Conservation (phyloP, 257 asterid genomes). For the Plantago ovata region DNA sequence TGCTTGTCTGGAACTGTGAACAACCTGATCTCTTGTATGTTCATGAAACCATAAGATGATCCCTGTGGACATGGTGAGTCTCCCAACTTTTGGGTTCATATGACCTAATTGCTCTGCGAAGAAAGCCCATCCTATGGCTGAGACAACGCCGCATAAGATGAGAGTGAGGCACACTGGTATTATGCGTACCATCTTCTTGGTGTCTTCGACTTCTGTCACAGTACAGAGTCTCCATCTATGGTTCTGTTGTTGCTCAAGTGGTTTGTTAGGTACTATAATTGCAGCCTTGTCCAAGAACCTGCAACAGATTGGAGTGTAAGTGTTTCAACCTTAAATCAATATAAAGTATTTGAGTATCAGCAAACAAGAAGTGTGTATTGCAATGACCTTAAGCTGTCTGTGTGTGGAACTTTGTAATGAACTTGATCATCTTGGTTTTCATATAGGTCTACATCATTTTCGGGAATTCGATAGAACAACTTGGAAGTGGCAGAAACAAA, state of each 20-base stretch:
- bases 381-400: slow-evolving; percentile 28
- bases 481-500: slow-evolving; percentile 31
- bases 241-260: slow-evolving; percentile 30
- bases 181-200: slow-evolving; percentile 35
- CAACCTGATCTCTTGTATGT: slow-evolving; percentile 21
- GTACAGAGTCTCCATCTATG: slow-evolving; percentile 35
- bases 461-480: slow-evolving; percentile 9
- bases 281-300: slow-evolving; percentile 54
- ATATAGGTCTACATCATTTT: slow-evolving; percentile 21
- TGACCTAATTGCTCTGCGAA: slow-evolving; percentile 33
- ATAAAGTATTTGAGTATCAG: too few species aligned
- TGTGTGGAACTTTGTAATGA: slow-evolving; percentile 13
- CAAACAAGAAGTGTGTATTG: too few species aligned
- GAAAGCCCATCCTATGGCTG: slow-evolving; percentile 43
- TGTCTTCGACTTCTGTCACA: slow-evolving; percentile 48
- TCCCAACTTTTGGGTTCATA: slow-evolving; percentile 29
- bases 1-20: slow-evolving; percentile 16
- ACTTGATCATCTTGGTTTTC: slow-evolving; percentile 9
- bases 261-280: slow-evolving; percentile 17
- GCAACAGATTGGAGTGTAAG: too few species aligned
- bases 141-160: slow-evolving; percentile 38
- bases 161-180: slow-evolving; percentile 38
- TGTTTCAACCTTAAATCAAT: too few species aligned
- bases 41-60: slow-evolving; percentile 31
- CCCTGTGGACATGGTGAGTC: slow-evolving; percentile 22